A percentile compares a stretch with the other conserved stretches of the same genome.
Conservation (phyloP, 805 yeast genomes). For the Candida loeiensis region DNA sequence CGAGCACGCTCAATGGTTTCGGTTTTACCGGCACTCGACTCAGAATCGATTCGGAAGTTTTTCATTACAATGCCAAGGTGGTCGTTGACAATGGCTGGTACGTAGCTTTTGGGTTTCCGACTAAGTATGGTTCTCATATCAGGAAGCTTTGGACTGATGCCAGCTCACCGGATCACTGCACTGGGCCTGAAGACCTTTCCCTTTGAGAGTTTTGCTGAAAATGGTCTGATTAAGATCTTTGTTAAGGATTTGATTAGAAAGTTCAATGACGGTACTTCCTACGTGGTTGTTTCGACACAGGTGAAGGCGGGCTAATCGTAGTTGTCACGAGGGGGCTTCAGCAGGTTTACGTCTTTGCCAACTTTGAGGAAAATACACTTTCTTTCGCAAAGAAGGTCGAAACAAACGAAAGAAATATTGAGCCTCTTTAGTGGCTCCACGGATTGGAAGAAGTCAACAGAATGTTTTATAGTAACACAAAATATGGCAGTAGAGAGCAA, state of each 20-base stretch:
- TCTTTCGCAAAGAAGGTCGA: not conserved
- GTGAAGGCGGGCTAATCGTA: too few species aligned
- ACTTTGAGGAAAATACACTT: not conserved
- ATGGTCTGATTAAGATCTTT: not conserved
- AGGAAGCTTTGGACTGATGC: not conserved
- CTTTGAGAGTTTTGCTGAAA: not conserved
- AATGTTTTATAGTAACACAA: too few species aligned
- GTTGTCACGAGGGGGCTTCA: not conserved
- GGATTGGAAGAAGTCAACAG: too few species aligned
- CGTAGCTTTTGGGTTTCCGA: not conserved
- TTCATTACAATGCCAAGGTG: not conserved
- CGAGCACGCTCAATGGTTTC: not conserved
- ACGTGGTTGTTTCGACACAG: too few species aligned
- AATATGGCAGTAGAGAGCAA: too few species aligned
- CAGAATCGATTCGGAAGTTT: not conserved
- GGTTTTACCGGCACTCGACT: not conserved
- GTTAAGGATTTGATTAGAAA: not conserved
- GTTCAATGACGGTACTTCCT: not conserved
- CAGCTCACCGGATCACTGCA: not conserved
- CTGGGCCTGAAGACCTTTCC: not conserved
- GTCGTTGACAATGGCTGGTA: not conserved
- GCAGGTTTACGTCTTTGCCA: not conserved
- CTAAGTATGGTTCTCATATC: not conserved
- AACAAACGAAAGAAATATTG: too few species aligned
- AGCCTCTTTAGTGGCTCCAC: too few species aligned